Evolutionary conservation across 2,329 filamentous ascomycete species (phyloP), one percentile per base, ranked within the genome.

Genomic region (Colletotrichum caudatum): DNA sequence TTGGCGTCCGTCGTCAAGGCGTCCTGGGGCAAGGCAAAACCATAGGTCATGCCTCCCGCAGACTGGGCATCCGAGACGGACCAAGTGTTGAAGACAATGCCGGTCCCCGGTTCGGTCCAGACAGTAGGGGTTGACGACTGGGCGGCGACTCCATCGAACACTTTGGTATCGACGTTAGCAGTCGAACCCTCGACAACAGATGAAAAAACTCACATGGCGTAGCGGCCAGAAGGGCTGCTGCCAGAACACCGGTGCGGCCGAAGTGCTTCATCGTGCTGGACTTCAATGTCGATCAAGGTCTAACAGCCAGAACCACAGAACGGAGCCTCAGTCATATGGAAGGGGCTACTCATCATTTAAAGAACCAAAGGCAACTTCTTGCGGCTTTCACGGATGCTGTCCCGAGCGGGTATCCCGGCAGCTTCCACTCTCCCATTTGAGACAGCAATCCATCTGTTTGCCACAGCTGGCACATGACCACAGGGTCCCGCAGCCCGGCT

Each of bases 31-130:
- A 91, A 80, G 2, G 86, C 86, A 63, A 91, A 75, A 76, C 89
- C 89, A 61, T 87, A 88, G 41, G 83, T 85, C 62, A 87, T 82
- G 46, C 84, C 84, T 67, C 84, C 86, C 61, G 77, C 74, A 12
- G 81, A 80, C 5, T 81, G 77, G 16, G 78, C 74, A 44, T 73
- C 74, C 12, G 74, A 71, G 23, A 85, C 82, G 16, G 78, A 81
- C 77, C 84, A 88, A 59, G 85, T 85, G 75, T 86, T 84, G 78
- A 89, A 89, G 37, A 78, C 80, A 74, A 89, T 89, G 26, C 85
- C 85, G 12, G 87, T 87, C 37, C 81, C 80, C 56, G 81, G 78
- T 61, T 87, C 84, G 14, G 80, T 84, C 75, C 83, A 86, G 23
- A 69, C 33, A 12, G 71, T 73, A 29, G 75, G 73, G 20, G 66